Evolutionary conservation across 768 basidiomycete genomes (phyloP).

Genomic region (Tylopilus cervinicoccineus): DNA sequence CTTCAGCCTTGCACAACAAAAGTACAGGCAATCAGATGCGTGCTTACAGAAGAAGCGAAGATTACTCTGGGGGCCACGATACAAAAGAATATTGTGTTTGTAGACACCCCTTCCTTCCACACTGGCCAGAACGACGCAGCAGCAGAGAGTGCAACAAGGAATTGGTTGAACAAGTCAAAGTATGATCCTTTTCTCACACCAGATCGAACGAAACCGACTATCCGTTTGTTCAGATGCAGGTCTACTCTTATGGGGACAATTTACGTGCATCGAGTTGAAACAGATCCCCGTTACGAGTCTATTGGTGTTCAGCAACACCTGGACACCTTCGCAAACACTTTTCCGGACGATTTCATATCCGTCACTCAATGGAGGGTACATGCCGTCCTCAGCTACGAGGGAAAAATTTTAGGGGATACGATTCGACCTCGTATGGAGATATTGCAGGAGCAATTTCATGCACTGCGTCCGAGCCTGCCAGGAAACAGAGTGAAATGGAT

Average conservation of each 20-base stretch:
- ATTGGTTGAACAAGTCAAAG: constrained; percentile 9
- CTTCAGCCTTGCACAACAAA: background rate
- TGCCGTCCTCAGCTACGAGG: constrained; percentile 9
- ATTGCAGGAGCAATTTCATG: background rate
- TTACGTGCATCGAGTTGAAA: constrained; percentile 15
- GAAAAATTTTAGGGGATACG: fast-evolving
- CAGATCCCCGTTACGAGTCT: fast-evolving
- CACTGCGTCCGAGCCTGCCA: background rate
- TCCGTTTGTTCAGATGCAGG: constrained; percentile 2
- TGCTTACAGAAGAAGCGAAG: background rate
- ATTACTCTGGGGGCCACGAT: background rate
- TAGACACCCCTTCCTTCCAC: constrained; percentile 22
- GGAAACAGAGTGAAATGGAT: background rate
- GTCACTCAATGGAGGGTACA: constrained; percentile 1
- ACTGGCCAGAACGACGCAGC: background rate
- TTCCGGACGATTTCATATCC: constrained; percentile 2
- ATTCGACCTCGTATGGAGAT: fast-evolving
- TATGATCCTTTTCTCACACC: background rate
- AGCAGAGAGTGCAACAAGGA: background rate
- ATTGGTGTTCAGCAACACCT: constrained; percentile 10
- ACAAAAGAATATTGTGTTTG: constrained; percentile 15
- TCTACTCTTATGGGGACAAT: constrained; percentile 10
- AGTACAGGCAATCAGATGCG: constrained; percentile 13
- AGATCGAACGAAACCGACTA: background rate
- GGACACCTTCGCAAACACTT: constrained; percentile 1